Base-by-base conservation (phyloP, 805 yeast species). In the Kazachstania psychrophila region DNA sequence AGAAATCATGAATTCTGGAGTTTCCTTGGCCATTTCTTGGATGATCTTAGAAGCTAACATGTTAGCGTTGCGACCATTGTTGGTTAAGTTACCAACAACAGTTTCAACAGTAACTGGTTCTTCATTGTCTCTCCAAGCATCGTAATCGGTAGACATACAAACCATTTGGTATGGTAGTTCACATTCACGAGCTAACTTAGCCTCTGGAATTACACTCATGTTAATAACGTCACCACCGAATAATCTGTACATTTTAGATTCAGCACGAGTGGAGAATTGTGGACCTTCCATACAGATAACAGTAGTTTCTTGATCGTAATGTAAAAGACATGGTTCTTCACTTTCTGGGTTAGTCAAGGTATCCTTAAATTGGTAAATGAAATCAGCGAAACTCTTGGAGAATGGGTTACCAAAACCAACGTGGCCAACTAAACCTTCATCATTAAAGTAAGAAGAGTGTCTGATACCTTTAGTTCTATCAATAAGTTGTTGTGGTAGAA, bases 201-300 rank as follows among this genome's bases (percentile, higher is more conserved):
- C 80, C 66, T 92, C 99, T n/a, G 99, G 99, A 41, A 92, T 64
- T 39, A 86, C 92, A 35, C 94, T 80, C 99, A 92, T 92, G 68
- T 92, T 92, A 60, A 92, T 92, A 38, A 92, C 94, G 23, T 87
- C 75, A 6, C 95, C 97, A 39, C 95, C 96, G 79, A 92, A 83
- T 24, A 82, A 65, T 44, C 72, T 66, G 68, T 92, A 92, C 64
- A 92, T 63, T 56, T 73, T 73, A 11, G 96, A 87, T 65, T 92
- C 99, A 8, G 98, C 97, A 47, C 99, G 73, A 11, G 98, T 92
- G 26, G 94, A 79, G 62, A 92, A 92, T 34, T 92, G 95, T 3
- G 99, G 99, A 29, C 99, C 99, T 64, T 89, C 99, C 99, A 92
- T 92, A 61, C 98, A 92, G 44, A 92, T 72, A 28, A 92, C 75